Base-by-base conservation (phyloP, 2,329 filamentous ascomycete species). In the Mariannaea sp. region DNA sequence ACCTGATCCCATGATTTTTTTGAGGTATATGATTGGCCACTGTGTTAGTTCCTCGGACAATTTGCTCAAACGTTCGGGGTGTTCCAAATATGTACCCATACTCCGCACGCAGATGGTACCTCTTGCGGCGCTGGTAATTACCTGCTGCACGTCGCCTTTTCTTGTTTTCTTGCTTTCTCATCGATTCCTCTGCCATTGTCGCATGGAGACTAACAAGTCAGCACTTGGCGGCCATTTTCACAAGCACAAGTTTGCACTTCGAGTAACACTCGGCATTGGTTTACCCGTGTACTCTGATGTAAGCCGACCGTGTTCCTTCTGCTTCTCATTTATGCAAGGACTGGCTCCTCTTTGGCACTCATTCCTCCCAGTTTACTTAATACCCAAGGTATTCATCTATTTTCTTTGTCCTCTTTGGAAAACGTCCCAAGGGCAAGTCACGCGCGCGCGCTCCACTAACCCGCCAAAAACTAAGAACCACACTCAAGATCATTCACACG, bases 21-120 rank as follows among this genome's bases (percentile, higher is more conserved):
- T 36, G 16, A 20, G 7, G 22, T 1, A 5, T 8, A 4, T 24
- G 7, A 65, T 60, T 63, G 60, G 62, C 17, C 41, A 38, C 29
- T 17, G 17, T n/a, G 9, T 50, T 53, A 47, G 45, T 53, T 61
- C 56, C 20, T 58, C 60, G 49, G 58, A 60, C 53, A 65, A 65
- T 65, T 65, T 65, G n/a, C n/a, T 62, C 62, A 62, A 47, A 9
- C 7, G 5, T 30, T 47, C 32, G 44, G 32, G 44, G 44, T 36
- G 14, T 43, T 26, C 30, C 38, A n/a, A 41, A 38, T 38, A 27
- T 8, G 32, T 24, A 24, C 22, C 22, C 8, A 5, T 24, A n/a
- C n/a, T n/a, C n/a, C n/a, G n/a, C n/a, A n/a, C n/a, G n/a, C n/a
- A n/a, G 22, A 24, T 5, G 22, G 22, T 5, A 24, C 22, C 22